phyloP scores from a whole-genome alignment of 768 basidiomycete genomes.

The Rhodocollybia butyracea region DNA sequence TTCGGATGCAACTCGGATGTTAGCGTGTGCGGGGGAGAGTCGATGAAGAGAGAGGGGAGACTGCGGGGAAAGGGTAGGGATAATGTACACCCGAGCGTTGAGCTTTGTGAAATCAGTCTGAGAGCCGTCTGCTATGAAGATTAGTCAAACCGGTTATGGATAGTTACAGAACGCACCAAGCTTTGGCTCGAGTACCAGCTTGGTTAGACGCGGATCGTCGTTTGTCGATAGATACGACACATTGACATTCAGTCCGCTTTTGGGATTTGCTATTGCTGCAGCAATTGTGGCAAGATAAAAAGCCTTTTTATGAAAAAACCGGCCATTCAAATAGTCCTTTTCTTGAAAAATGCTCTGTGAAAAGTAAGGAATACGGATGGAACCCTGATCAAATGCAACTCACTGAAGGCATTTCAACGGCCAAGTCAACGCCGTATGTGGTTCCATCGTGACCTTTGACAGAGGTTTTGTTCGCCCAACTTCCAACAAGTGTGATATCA shows the following conservation, averaged over 20 bases:
- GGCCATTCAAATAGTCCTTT: slow-evolving; percentile 87
- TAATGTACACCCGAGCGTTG: slow-evolving; percentile 68
- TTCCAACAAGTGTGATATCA: slow-evolving; percentile 78
- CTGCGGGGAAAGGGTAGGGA: slow-evolving; percentile 53
- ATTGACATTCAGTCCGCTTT: slow-evolving; percentile 50
- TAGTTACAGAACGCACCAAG: slow-evolving; percentile 38
- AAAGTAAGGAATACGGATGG: not conserved
- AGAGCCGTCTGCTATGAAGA: slow-evolving; percentile 39
- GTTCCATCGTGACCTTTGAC: slow-evolving; percentile 68
- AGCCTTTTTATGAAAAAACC: slow-evolving; percentile 90
- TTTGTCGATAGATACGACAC: slow-evolving; percentile 53
- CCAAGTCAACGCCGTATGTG: slow-evolving; percentile 73
- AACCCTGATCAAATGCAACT: slow-evolving; percentile 20
- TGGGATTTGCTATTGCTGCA: slow-evolving; percentile 46
- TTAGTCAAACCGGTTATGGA: slow-evolving; percentile 21
- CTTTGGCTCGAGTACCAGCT: slow-evolving; percentile 56
- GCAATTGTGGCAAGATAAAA: slow-evolving; percentile 86
- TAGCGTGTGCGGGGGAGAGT: slow-evolving; percentile 73
- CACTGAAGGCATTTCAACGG: slow-evolving; percentile 85
- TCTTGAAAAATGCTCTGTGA: slow-evolving; percentile 81
- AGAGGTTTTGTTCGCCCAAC: slow-evolving; percentile 77
- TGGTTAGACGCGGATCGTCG: slow-evolving; percentile 63
- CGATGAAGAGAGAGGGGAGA: slow-evolving; percentile 65
- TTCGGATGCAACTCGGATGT: slow-evolving; percentile 47
- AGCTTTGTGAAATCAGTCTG: slow-evolving; percentile 61